Conservation (phyloP, 2,329 filamentous ascomycete genomes). For the Periconia sp. region DNA sequence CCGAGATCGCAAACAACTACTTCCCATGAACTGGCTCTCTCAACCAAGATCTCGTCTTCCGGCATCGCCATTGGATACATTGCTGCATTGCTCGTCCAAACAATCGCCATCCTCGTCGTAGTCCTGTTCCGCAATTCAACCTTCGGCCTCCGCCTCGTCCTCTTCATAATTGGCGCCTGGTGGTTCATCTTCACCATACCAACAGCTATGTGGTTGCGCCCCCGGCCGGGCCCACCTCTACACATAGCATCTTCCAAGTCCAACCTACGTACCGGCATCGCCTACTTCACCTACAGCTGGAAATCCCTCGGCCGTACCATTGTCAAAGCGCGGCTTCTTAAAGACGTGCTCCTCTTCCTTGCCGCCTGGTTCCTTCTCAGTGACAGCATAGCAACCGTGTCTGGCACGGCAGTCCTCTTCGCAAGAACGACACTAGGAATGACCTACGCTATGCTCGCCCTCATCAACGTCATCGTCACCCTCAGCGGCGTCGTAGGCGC, state of each 20-base stretch:
- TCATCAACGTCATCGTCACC: conserved; percentile 94
- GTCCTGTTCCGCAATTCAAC: conserved; percentile 68
- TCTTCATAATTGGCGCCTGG: conserved; percentile 88
- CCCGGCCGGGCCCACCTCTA: conserved; percentile 82
- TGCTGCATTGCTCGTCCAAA: conserved; percentile 83
- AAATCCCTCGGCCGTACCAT: conserved; percentile 81
- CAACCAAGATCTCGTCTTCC: conserved; percentile 87
- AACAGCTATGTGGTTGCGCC: conserved; percentile 82
- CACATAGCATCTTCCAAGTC: conserved; percentile 33
- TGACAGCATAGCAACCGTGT: conserved; percentile 92
- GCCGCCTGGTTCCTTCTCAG: conserved; percentile 93
- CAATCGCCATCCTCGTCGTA: conserved; percentile 78
- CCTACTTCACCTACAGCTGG: conserved; percentile 86
- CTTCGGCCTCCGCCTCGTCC: conserved; percentile 83
- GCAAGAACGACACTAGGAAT: conserved; percentile 93
- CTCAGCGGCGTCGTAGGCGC: conserved; percentile 83
- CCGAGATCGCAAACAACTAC: conserved; percentile 37
- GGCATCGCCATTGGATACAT: conserved; percentile 95
- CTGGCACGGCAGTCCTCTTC: conserved; percentile 92
- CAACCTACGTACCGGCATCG: conserved; percentile 61
- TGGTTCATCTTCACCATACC: conserved; percentile 93
- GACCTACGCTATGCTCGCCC: conserved; percentile 82
- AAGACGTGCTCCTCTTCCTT: conserved; percentile 80
- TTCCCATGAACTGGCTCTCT: conserved; percentile 77
- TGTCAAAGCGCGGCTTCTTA: conserved; percentile 72